Conservation (phyloP, 2,329 filamentous ascomycete genomes). For the Alternaria sp. region DNA sequence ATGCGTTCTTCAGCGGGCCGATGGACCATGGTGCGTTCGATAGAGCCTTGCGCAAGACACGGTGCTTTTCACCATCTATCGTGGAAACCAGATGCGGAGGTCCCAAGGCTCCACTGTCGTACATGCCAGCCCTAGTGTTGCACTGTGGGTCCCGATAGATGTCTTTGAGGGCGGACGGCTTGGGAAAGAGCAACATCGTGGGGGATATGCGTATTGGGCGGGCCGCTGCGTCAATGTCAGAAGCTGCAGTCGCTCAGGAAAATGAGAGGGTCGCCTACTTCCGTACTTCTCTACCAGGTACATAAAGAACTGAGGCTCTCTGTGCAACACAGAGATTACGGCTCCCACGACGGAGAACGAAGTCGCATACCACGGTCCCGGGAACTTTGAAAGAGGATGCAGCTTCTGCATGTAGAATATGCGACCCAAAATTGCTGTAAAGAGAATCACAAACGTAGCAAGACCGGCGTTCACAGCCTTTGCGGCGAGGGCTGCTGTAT, state of each 20-base stretch:
- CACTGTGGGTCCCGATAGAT: constrained; percentile 51
- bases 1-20: constrained; percentile 49
- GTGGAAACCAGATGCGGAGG: constrained; percentile 46
- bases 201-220: constrained; percentile 50
- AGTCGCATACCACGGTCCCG: constrained; percentile 51
- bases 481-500: neutral
- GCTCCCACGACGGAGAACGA: constrained; percentile 43
- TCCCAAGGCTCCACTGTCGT: constrained; percentile 47
- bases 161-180: constrained; percentile 45
- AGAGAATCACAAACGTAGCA: constrained; percentile 3
- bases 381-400: constrained; percentile 52
- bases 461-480: constrained; percentile 7
- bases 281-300: constrained; percentile 40
- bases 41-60: constrained; percentile 46
- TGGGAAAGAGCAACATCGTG: constrained; percentile 47
- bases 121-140: constrained; percentile 46
- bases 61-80: constrained; percentile 44
- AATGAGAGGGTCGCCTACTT: constrained; percentile 22
- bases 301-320: constrained; percentile 39
- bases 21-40: constrained; percentile 49
- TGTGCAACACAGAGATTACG: constrained; percentile 33
- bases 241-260: neutral
- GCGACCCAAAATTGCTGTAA: constrained; percentile 17
- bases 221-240: constrained; percentile 26
- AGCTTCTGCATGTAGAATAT: constrained; percentile 50